A percentile compares a stretch with the other conserved stretches of the same genome.
phyloP scores from a whole-genome alignment of 1,139 yeast species.

The Scheffersomyces segobiensis region DNA sequence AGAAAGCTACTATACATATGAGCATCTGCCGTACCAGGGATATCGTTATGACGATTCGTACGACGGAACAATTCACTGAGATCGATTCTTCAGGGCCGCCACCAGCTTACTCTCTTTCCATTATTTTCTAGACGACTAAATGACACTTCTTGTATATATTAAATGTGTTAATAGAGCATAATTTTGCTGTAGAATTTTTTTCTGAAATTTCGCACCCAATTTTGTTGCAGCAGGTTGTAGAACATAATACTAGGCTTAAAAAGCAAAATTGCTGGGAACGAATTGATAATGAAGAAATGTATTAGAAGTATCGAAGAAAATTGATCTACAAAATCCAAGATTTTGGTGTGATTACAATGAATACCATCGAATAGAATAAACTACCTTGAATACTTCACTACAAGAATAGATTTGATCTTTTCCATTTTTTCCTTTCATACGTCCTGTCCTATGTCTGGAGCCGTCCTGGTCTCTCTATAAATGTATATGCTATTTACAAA shows the following conservation, averaged over 20 bases:
- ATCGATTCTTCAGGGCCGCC: background rate
- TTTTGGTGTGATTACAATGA: background rate
- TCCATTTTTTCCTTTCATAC: slow-evolving; percentile 7
- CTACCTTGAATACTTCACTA: background rate
- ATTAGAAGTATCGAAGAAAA: background rate
- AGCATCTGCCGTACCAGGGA: background rate
- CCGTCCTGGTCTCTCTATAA: slow-evolving; percentile 9
- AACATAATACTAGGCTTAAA: no score
- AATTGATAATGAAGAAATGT: background rate
- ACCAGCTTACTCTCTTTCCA: background rate
- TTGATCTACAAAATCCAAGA: no score
- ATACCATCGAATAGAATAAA: background rate
- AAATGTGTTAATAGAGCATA: background rate
- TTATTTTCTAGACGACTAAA: background rate
- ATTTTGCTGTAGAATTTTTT: background rate
- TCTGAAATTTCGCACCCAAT: background rate
- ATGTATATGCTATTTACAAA: slow-evolving; percentile 24
- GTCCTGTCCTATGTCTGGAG: slow-evolving; percentile 2
- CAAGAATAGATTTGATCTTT: background rate
- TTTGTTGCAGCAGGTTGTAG: background rate
- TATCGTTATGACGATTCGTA: background rate
- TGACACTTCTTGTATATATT: background rate
- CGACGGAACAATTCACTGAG: background rate
- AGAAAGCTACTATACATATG: background rate
- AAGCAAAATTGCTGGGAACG: no score